A percentile compares a stretch with the other conserved stretches of the same genome.
Conservation (phyloP, 2,329 filamentous ascomycete genomes). For the Calonectria honghensis region DNA sequence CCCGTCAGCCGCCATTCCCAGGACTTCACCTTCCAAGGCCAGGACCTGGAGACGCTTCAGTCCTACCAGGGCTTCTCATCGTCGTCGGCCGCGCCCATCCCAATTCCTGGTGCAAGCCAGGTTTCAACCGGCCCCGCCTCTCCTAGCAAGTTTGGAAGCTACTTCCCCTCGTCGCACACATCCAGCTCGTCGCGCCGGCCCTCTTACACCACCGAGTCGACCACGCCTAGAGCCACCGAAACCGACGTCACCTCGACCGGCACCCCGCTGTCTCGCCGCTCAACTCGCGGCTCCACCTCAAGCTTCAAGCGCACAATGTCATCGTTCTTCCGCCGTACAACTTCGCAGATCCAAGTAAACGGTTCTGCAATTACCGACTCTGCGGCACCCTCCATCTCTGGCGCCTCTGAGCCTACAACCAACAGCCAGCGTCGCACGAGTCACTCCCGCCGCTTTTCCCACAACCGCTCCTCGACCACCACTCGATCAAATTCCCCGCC, state of each 20-base stretch:
- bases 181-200: conserved; percentile 44
- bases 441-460: conserved; percentile 65
- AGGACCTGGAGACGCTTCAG: conserved; percentile 59
- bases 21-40: conserved; percentile 69
- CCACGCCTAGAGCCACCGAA: conserved; percentile 51
- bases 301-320: conserved; percentile 71
- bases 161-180: conserved; percentile 42
- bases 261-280: conserved; percentile 62
- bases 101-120: conserved; percentile 45
- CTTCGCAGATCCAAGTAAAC: conserved; percentile 57
- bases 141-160: conserved; percentile 40
- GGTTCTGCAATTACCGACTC: conserved; percentile 52
- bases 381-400: conserved; percentile 51
- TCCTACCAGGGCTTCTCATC: conserved; percentile 51
- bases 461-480: conserved; percentile 67
- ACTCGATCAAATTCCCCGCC: conserved; percentile 71
- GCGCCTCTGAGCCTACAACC: conserved; percentile 53
- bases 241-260: conserved; percentile 50
- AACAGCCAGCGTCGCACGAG: conserved; percentile 55
- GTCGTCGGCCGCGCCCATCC: conserved; percentile 48
- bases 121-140: conserved; percentile 22
- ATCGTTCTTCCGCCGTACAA: conserved; percentile 68
- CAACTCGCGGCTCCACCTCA: conserved; percentile 65
- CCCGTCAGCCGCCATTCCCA: conserved; percentile 75
- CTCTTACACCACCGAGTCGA: conserved; percentile 45